phyloP scores from a whole-genome alignment of 768 basidiomycete genomes.

The Boletellus sp. region DNA sequence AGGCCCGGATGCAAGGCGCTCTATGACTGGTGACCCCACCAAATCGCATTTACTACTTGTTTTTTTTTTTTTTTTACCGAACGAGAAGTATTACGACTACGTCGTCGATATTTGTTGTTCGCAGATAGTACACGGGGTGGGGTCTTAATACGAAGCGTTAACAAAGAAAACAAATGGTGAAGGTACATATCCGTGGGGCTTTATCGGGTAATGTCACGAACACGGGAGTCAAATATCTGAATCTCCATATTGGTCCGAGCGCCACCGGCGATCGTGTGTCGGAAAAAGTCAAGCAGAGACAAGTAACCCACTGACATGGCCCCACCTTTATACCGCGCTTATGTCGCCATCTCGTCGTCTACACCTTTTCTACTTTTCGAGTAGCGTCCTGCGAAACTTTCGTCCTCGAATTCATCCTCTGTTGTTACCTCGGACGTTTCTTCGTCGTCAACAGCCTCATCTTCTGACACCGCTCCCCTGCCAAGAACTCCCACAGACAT shows the following conservation, averaged over 20 bases:
- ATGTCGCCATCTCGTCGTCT: constrained; percentile 33
- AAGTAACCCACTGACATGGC: constrained; percentile 10
- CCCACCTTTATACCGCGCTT: constrained; percentile 14
- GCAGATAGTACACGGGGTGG: constrained; percentile 17
- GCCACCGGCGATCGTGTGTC: constrained; percentile 6
- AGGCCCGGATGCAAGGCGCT: constrained; percentile 64
- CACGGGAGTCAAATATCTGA: constrained; percentile 13
- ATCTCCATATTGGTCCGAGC: constrained; percentile 22
- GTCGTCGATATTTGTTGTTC: constrained; percentile 26
- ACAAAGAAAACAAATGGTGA: constrained; percentile 2
- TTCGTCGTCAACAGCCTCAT: constrained; percentile 47
- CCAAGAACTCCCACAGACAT: constrained; percentile 41
- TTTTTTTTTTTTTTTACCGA: neutral
- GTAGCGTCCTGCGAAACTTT: constrained; percentile 65
- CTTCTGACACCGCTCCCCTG: constrained; percentile 30
- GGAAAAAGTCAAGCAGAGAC: constrained; percentile 2
- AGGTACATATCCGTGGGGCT: constrained; percentile 5
- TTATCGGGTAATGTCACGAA: constrained; percentile 5
- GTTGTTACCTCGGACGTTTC: constrained; percentile 50
- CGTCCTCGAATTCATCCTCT: constrained; percentile 77
- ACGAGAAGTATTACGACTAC: constrained; percentile 15
- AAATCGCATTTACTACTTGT: neutral
- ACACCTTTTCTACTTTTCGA: constrained; percentile 51
- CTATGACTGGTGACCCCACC: constrained; percentile 61
- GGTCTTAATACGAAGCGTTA: constrained; percentile 8